Conservation (phyloP, 495 filamentous ascomycete species). For the Endocarpon pusillum region DNA sequence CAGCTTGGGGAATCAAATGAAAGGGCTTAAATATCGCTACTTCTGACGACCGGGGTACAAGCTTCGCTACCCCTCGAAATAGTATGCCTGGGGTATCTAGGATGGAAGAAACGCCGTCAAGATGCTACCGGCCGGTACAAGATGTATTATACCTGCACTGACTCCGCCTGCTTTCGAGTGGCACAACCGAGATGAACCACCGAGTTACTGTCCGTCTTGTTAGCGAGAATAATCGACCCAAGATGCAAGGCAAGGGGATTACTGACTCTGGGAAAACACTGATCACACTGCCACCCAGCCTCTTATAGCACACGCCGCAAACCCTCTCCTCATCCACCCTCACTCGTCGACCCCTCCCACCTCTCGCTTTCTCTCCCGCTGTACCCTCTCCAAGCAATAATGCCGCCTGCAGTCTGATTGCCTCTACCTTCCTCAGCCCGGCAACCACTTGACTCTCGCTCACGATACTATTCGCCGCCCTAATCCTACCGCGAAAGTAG, state of each 20-base stretch:
- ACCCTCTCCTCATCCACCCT: conserved; percentile 72
- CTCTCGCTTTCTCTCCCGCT: conserved; percentile 29
- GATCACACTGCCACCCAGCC: conserved; percentile 79
- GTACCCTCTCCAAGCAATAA: conserved; percentile 51
- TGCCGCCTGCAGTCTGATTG: conserved; percentile 51
- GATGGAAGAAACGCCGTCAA: too few species aligned
- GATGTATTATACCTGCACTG: too few species aligned
- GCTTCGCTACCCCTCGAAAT: too few species aligned
- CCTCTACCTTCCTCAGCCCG: conserved; percentile 52
- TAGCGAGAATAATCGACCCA: conserved; percentile 6
- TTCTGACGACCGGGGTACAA: too few species aligned
- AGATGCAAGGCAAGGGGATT: conserved; percentile 1
- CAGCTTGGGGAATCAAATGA: too few species aligned
- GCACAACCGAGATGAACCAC: conserved; percentile 80
- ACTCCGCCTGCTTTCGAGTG: conserved; percentile 25
- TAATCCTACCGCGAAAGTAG: conserved; percentile 84
- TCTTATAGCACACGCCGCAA: conserved; percentile 82
- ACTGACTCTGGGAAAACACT: conserved; percentile 52
- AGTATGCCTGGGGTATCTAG: too few species aligned
- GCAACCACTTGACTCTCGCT: conserved; percentile 64
- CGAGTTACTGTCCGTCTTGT: conserved; percentile 25
- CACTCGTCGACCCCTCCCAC: conserved; percentile 51
- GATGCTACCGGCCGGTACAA: too few species aligned
- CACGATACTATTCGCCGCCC: conserved; percentile 63
- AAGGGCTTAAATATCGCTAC: too few species aligned